Evolutionary conservation across 768 basidiomycete genomes (phyloP), one percentile per base, ranked within the genome.

Genomic region (Aureoboletus auriporus): DNA sequence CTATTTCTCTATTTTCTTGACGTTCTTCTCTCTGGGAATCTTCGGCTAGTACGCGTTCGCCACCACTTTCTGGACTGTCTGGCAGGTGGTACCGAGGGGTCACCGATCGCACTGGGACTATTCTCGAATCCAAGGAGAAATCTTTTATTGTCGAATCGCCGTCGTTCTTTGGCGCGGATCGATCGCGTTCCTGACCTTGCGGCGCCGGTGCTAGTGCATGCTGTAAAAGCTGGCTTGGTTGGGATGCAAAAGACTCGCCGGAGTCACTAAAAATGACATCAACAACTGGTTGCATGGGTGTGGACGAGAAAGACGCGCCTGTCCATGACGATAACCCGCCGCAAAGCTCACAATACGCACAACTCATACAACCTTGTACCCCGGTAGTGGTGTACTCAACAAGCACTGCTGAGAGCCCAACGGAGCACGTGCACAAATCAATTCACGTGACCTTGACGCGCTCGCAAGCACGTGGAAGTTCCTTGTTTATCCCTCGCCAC

Each of bases 1-100:
- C 41, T 44, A 42, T 27, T n/a, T 42, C 63, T 57, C 41, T 52
- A 54, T 45, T 46, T 44, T 65, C 47, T 11, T 51, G 53, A 40
- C 27, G 45, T 5, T 78, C 79, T 64, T 81, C 81, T 60, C 80
- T 78, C 60, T 79, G 82, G 0, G 77, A 79, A 20, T 74, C 73
- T 46, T 69, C 72, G 30, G 64, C 64, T 36, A 65, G 47, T 14
- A 42, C 61, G 14, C 68, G 62, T 29, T 70, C 47, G 17, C 39
- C 34, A 26, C 34, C 35, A 23, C 27, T 41, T 20, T 54, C 46
- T 5, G 46, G 46, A 35, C 47, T 51, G 28, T 49, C 43, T 16
- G 60, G 52, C 51, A 80, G 74, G 58, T 79, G 75, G 64, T 84
- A 83, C 47, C 70, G 71, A 27, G 78, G 75, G 34, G 69, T 60